Base-by-base conservation (phyloP, 2,329 filamentous ascomycete species). In the Neobulgaria alba region DNA sequence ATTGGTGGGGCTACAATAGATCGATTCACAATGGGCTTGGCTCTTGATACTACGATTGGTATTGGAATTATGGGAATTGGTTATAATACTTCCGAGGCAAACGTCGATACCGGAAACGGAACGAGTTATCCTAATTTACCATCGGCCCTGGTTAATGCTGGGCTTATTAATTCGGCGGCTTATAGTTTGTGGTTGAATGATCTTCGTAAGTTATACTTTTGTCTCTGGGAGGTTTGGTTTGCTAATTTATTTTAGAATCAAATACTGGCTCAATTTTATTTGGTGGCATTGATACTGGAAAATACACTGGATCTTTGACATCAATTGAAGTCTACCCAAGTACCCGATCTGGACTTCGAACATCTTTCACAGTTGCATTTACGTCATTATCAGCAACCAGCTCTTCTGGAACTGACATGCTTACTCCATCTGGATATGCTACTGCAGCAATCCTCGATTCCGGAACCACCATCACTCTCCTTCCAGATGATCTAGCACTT, bases 381-480 rank as follows among this genome's bases (percentile, higher is more conserved):
- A 61, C 58, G 12, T 58, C 54, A 2, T 45, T 61, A 5, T 54
- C 52, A 10, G 56, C 53, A 15, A 54, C 52, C 30, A 51, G 44
- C 36, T 53, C 51, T 20, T 54, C 55, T 5, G 75, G 75, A 9
- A 65, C 57, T 36, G 56, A 57, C 41, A 45, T 52, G 21, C 41
- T 61, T 19, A 59, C 57, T 4, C 37, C 54, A 3, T 16, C 41
- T 8, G 49, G 53, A 43, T 63, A 62, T 29, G 60, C 77, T 0
- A 57, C 67, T 7, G 59, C 67, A 19, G 68, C 74, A 20, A 68
- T 79, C 36, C 67, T 84, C 18, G 79, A 84, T 60, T 79, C 75
- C 10, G 82, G 82, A 42, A 80, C 75, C 46, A 82, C 76, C 31
- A 64, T 84, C 41, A 81, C 74, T 58, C 76, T 80, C 47, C 68